Percentiles rank a stretch among this genome's conserved stretches.
Conservation (phyloP, 164 flowering plant species). For the Amborella trichopoda region DNA sequence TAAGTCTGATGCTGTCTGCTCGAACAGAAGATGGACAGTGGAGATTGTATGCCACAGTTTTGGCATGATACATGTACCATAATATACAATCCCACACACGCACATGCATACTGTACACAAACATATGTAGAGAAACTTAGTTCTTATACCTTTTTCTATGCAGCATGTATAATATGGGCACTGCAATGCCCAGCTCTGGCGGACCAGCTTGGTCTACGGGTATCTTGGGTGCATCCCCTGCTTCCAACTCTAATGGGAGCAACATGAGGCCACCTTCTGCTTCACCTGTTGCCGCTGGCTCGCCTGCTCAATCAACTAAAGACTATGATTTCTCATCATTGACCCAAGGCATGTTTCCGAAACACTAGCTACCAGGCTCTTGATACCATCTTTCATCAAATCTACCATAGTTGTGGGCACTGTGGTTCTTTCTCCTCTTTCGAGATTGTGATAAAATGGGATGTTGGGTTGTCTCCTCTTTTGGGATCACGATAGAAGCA, state of each 20-base stretch:
- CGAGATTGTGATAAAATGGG: background rate
- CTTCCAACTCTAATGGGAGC: no score
- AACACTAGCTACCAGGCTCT: no score
- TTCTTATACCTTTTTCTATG: conserved; percentile 5
- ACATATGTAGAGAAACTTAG: background rate
- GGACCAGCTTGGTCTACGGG: no score
- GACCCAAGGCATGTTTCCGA: conserved; percentile 43
- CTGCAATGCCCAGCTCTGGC: conserved; percentile 30
- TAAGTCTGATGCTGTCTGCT: background rate
- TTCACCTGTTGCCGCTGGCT: conserved; percentile 21
- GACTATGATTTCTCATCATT: conserved; percentile 48
- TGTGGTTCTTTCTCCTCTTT: no score
- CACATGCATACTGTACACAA: background rate
- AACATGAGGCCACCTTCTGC: conserved; percentile 27
- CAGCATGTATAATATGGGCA: conserved; percentile 35
- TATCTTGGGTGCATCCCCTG: no score
- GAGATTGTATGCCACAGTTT: background rate
- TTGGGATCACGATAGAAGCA: background rate
- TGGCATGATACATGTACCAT: background rate
- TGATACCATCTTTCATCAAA: no score
- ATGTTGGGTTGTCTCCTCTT: background rate
- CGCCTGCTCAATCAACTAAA: conserved; percentile 30
- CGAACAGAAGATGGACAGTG: background rate
- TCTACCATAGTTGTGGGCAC: no score
- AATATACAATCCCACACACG: background rate